A percentile compares a stretch with the other conserved stretches of the same genome.
Conservation (phyloP, 1,284 basidiomycete genomes). For the Boletus mariae region DNA sequence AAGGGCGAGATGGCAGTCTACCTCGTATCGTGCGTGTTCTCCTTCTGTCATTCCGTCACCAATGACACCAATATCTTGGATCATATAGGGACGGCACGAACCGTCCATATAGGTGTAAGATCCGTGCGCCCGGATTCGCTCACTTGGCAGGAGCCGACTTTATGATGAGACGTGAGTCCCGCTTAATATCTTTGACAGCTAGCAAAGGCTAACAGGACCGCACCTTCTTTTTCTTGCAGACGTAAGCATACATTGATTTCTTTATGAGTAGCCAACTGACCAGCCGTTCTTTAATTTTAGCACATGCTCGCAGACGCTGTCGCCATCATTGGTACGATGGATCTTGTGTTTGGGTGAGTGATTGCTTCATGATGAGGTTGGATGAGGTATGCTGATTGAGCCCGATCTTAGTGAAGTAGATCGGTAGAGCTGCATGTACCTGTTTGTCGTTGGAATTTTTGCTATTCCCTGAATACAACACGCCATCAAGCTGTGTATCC, state of each 20-base stretch:
- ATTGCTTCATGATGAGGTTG: background rate
- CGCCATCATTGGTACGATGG: slow-evolving; percentile 94
- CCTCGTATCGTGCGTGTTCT: slow-evolving; percentile 72
- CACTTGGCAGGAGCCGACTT: slow-evolving; percentile 92
- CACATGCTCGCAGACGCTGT: slow-evolving; percentile 91
- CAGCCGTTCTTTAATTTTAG: slow-evolving; percentile 36
- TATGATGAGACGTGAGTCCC: slow-evolving; percentile 81
- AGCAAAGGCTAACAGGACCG: slow-evolving; percentile 2
- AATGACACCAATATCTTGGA: background rate
- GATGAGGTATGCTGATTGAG: background rate
- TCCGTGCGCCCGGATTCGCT: slow-evolving; percentile 91
- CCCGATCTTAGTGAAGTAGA: slow-evolving; percentile 34
- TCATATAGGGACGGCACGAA: slow-evolving; percentile 76
- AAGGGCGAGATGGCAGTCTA: slow-evolving; percentile 99
- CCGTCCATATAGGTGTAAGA: slow-evolving; percentile 91
- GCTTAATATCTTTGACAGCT: background rate
- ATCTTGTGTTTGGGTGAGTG: slow-evolving; percentile 79
- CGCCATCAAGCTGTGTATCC: background rate
- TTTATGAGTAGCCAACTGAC: slow-evolving; percentile 29
- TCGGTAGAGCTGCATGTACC: slow-evolving; percentile 26
- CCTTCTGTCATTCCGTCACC: background rate
- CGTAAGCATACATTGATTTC: slow-evolving; percentile 39
- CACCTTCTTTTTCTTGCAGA: slow-evolving; percentile 37
- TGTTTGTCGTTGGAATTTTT: slow-evolving; percentile 8
- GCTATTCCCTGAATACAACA: slow-evolving; percentile 11